Base-by-base conservation (phyloP, 1,284 basidiomycete species). In the Ustilago lituana region DNA sequence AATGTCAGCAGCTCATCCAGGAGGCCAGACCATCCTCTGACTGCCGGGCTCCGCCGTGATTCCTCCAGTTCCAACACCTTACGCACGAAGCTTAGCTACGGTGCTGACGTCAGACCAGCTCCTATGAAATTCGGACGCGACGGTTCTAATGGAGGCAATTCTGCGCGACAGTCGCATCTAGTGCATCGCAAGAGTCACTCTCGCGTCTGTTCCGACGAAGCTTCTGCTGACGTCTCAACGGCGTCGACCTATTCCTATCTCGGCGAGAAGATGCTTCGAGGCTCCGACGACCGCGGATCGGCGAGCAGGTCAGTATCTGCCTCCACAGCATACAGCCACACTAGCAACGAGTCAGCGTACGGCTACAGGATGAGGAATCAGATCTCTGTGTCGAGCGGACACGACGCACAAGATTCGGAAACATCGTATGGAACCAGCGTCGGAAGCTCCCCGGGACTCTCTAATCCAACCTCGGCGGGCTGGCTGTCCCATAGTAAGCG, bases 381-480 rank as follows among this genome's bases (percentile, higher is more conserved):
- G 39, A 45, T 59, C 11, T 60, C 66, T 4, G 43, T 43, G 4
- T 54, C 54, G 1, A 61, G 57, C 24, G 62, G 58, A 33, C 40
- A 29, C 6, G 62, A 70, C 10, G 60, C 66, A n/a, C 55, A 35
- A 4, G 66, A 63, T 33, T 63, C 66, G 26, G 66, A 69, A 22
- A 60, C 66, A 15, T 63, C 66, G 29, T 70, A 70, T 26, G 57
- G 62, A 14, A 70, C 67, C 5, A 70, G 66, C 22, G 60, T 63
- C 1, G 48, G 60, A 20, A 69, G 66, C 45, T 69, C 65, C 3
- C 59, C 65, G 1, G 54, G 62, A 4, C 51, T 59, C 9, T 43
- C 51, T 1, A 29, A 46, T 24, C 46, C 17, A 23, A 51, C 56
- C 1, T 46, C 54, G 2, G 46, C 54, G 8, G 54, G 54, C 29